phyloP scores from a whole-genome alignment of 2,329 filamentous ascomycete genomes.

The Epichloe baconii region DNA sequence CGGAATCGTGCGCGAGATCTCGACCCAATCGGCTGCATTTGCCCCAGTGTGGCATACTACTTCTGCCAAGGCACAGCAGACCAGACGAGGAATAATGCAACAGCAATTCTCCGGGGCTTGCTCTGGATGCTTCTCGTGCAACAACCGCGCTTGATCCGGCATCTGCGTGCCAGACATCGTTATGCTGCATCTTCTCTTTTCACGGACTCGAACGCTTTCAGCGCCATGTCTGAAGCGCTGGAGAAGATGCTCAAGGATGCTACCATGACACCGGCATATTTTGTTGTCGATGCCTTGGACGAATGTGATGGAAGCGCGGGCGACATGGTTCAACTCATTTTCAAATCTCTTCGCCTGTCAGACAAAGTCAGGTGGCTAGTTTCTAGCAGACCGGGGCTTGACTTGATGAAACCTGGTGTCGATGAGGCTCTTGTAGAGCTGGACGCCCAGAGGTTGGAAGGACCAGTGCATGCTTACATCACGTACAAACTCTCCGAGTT shows the following conservation, averaged over 20 bases:
- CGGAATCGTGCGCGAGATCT: conserved; percentile 16
- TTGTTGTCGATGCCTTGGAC: conserved; percentile 36
- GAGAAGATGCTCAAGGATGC: conserved; percentile 26
- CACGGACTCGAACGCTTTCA: conserved; percentile 24
- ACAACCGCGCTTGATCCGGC: conserved; percentile 17
- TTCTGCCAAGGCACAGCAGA: conserved; percentile 28
- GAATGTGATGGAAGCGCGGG: conserved; percentile 24
- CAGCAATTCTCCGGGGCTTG: conserved; percentile 25
- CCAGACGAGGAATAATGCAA: conserved; percentile 16
- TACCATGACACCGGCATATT: conserved; percentile 17
- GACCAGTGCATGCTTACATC: conserved; percentile 25
- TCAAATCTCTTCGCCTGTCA: conserved; percentile 12
- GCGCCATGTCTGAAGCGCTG: conserved; percentile 22
- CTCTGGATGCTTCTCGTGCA: conserved; percentile 23
- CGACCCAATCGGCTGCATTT: conserved; percentile 2
- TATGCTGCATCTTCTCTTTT: conserved; percentile 20
- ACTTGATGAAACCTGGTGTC: conserved; percentile 18
- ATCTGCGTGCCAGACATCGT: conserved; percentile 25
- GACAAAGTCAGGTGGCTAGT: conserved; percentile 25
- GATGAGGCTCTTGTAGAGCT: conserved; percentile 23
- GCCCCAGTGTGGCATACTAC: conserved; percentile 17
- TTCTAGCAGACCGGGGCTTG: conserved; percentile 22
- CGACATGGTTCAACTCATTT: conserved; percentile 25
- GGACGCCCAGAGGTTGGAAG: conserved; percentile 21
- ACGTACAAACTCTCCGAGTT: conserved; percentile 17